phyloP scores from a whole-genome alignment of 352 stramenopile genomes.

The Pythium inflatum region DNA sequence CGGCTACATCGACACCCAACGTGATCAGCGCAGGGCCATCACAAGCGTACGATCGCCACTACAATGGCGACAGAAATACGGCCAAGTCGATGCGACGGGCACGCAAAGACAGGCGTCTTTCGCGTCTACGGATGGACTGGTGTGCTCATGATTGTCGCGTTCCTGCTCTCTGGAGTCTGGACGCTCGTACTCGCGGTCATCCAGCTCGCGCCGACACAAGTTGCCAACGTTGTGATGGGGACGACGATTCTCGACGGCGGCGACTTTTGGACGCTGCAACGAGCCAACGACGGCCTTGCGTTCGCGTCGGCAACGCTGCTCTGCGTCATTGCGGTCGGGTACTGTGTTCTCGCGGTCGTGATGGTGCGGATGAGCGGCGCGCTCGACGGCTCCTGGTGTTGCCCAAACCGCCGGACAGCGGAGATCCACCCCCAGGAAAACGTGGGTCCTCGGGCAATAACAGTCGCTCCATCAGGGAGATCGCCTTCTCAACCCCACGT shows the following conservation, averaged over 20 bases:
- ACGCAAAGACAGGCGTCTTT: too few species aligned
- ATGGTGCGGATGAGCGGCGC: constrained; percentile 37
- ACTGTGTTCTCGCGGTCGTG: constrained; percentile 37
- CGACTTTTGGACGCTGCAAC: constrained; percentile 53
- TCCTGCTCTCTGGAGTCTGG: constrained; percentile 41
- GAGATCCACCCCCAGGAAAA: background rate
- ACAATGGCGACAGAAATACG: background rate
- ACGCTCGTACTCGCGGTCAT: constrained; percentile 44
- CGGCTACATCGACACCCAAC: too few species aligned
- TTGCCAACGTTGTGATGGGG: constrained; percentile 47
- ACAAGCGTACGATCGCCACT: too few species aligned
- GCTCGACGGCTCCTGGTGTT: too few species aligned
- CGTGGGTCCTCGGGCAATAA: too few species aligned
- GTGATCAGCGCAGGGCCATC: too few species aligned
- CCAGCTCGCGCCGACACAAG: constrained; percentile 42
- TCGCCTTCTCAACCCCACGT: too few species aligned
- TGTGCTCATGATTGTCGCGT: constrained; percentile 46
- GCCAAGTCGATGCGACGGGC: background rate
- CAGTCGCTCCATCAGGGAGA: too few species aligned
- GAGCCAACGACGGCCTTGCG: constrained; percentile 28
- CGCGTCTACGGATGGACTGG: constrained; percentile 39
- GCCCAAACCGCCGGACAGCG: background rate
- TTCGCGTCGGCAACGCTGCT: constrained; percentile 35
- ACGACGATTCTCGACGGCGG: constrained; percentile 48
- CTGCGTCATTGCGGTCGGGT: constrained; percentile 39